Base-by-base conservation (phyloP, 441 rosid genomes). In the Sinapis alba region DNA sequence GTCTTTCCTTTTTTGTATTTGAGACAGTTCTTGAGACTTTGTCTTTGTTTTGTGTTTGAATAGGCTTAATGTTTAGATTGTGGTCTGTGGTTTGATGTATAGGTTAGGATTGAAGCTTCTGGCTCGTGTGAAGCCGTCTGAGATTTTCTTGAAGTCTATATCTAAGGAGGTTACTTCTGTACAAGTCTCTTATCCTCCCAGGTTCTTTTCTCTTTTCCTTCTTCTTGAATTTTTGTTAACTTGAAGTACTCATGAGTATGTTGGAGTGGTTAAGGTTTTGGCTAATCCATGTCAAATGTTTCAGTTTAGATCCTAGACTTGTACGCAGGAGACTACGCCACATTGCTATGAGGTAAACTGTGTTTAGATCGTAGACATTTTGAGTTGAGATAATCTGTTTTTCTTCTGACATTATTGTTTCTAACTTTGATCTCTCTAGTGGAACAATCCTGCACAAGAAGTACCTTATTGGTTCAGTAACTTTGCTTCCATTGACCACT, bases 61-160 rank as follows among this genome's bases (percentile, higher is more conserved):
- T 28, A 32, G 24, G 59, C 27, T 36, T 13, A 24, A 53, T 16
- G 36, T 28, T 56, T 13, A 30, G 21, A 8, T 21, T 51, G 38
- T 68, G 53, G 53, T 9, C 66, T 60, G 47, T 54, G 10, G 28
- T 19, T 67, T 58, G 16, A 27, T 57, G 54, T 78, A 74, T 82
- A 95, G 99, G 84, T 62, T 95, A 62, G 99, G 99, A 9, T 76
- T 93, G 91, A 81, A 78, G 89, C 91, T 95, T 59, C 82, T 95
- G 80, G 86, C 98, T 11, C 81, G 95, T 72, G 92, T 93, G 56
- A 93, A 89, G 82, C 99, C 99, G 5, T 87, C 97, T 64, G 99
- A 95, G 89, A 86, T 91, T 61, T 90, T 95, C 87, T 84, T 93
- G 71, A 95, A 93, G 77, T 95, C 97, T 61, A 88, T 95, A 65